A percentile compares a stretch with the other conserved stretches of the same genome.
Evolutionary conservation across 2,329 filamentous ascomycete species (phyloP).

Genomic region (Coccinonectria pachysandricola): DNA sequence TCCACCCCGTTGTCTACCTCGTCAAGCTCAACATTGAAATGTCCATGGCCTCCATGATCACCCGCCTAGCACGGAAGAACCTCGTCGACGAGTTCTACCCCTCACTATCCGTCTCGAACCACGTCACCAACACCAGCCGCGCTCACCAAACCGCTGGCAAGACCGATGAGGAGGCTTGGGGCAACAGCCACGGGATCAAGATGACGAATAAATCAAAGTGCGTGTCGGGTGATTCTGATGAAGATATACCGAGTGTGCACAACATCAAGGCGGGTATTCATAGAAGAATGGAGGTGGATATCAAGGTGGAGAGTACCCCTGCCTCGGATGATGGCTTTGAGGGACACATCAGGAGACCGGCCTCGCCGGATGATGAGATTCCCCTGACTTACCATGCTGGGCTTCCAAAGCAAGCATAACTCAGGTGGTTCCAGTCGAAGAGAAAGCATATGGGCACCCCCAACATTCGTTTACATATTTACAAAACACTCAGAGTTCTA

Average conservation of each 20-base stretch:
- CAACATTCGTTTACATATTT: no score
- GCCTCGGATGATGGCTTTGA: slow-evolving; percentile 3
- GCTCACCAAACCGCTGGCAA: slow-evolving; percentile 2
- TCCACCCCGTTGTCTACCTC: slow-evolving; percentile 41
- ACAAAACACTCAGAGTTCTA: no score
- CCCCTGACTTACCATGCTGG: no score
- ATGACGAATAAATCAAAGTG: slow-evolving; percentile 12
- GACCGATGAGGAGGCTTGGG: slow-evolving; percentile 7
- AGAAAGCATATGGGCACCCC: no score
- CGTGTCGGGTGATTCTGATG: slow-evolving; percentile 12
- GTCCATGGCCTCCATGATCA: slow-evolving; percentile 43
- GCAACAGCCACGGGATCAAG: slow-evolving; percentile 5
- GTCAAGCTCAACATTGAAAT: slow-evolving; percentile 46
- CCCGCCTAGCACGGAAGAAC: slow-evolving; percentile 20
- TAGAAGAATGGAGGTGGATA: slow-evolving; percentile 12
- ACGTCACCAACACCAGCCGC: slow-evolving; percentile 2
- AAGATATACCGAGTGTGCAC: slow-evolving; percentile 1
- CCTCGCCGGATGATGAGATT: no score
- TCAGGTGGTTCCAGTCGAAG: no score
- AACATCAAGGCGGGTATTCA: slow-evolving; percentile 10
- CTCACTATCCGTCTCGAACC: slow-evolving; percentile 10
- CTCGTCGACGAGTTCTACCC: slow-evolving; percentile 12
- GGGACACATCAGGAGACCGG: no score
- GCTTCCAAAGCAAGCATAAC: no score
- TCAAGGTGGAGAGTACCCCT: slow-evolving; percentile 10